Base-by-base conservation (phyloP, 2,329 filamentous ascomycete genomes). In the Alternaria burnsii region DNA sequence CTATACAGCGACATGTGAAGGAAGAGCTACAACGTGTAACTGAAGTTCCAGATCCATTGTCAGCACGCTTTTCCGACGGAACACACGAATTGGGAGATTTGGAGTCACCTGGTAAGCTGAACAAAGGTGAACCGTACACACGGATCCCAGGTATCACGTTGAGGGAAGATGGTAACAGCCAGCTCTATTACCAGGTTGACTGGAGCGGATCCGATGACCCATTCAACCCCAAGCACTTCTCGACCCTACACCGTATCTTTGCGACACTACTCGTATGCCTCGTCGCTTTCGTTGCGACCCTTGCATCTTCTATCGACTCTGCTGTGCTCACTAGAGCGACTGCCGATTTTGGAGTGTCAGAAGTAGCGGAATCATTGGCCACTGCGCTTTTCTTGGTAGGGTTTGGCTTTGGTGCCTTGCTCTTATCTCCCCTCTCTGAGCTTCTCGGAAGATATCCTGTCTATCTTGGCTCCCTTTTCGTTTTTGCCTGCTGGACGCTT, bases 281-380 rank as follows among this genome's bases (percentile, higher is more conserved):
- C 20, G 52, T 88, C 30, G 84, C 79, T 0, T 82, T 84, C 28
- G 79, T 84, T 0, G 84, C 87, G 0, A 81, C 81, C 4, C 77
- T 82, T 1, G 84, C 85, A 0, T 84, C 82, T 4, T 82, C 84
- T 0, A 86, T 88, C 41, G 84, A 87, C 55, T 82, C 83, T 1
- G 80, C 79, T 0, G 82, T 83, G 1, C 62, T 85, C 0, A 76
- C 77, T 0, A 80, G 84, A 61, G 84, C 90, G 2, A 80, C 84
- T 12, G 55, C 76, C 3, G 76, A 84, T 11, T 85, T 84, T 53
- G 66, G 76, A 4, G 78, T 84, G 4, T 76, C 79, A 30, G 71
- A 68, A 30, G 79, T 83, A 61, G 79, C 83, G 3, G 72, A 79
- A 22, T 80, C 77, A 6, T 73, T 85, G 1, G 83, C 83, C n/a